Evolutionary conservation across 805 yeast species (phyloP).

Genomic region (Spathaspora boniae): DNA sequence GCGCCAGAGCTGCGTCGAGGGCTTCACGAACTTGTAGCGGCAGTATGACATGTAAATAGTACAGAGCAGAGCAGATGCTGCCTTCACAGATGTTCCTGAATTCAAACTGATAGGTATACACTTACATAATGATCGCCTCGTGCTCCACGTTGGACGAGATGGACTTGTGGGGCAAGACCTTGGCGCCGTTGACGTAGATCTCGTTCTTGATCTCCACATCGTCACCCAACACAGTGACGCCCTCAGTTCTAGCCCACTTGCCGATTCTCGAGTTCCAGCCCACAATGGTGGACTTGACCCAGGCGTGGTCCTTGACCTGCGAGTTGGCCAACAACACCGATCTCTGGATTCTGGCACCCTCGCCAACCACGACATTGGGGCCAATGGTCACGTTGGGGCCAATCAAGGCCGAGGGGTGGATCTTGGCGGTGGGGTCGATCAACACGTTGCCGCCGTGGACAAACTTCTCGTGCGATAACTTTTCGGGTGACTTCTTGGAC

Average conservation of each 20-base stretch:
- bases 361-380: slow-evolving; percentile 93
- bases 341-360: slow-evolving; percentile 97
- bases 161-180: slow-evolving; percentile 97
- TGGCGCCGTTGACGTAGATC: slow-evolving; percentile 98
- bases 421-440: slow-evolving; percentile 92
- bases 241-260: slow-evolving; percentile 98
- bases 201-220: slow-evolving; percentile 98
- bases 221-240: slow-evolving; percentile 96
- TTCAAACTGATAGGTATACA: neutral
- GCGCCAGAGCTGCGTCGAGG: slow-evolving; percentile 40
- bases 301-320: slow-evolving; percentile 92
- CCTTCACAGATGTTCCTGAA: no score
- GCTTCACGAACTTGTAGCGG: slow-evolving; percentile 2
- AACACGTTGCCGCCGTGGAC: slow-evolving; percentile 90
- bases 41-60: neutral
- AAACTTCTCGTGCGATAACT: slow-evolving; percentile 64
- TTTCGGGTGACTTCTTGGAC: slow-evolving; percentile 72
- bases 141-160: slow-evolving; percentile 94
- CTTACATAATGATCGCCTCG: slow-evolving; percentile 96
- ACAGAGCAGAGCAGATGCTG: no score
- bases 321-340: slow-evolving; percentile 91
- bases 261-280: slow-evolving; percentile 99
- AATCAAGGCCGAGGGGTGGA: slow-evolving; percentile 87
- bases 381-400: slow-evolving; percentile 99
- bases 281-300: slow-evolving; percentile 95